phyloP scores from a whole-genome alignment of 805 yeast species.

The Candida michaelii region DNA sequence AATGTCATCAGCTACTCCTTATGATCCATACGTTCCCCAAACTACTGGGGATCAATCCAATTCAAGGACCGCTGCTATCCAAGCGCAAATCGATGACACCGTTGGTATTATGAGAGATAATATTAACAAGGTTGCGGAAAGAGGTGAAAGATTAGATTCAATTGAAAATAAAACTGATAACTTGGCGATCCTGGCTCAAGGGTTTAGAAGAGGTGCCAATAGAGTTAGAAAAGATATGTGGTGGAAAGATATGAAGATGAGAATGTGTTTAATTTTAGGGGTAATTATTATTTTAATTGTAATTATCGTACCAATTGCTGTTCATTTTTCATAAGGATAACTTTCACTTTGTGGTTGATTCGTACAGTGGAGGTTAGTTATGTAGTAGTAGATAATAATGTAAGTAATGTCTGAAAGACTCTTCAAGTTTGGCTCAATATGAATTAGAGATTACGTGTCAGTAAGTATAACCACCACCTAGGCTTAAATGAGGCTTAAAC shows the following conservation, averaged over 20 bases:
- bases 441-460: no score
- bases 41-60: slow-evolving; percentile 50
- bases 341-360: slow-evolving; percentile 2
- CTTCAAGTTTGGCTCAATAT: no score
- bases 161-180: slow-evolving; percentile 92
- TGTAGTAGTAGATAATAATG: slow-evolving; percentile 6
- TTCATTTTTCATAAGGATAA: slow-evolving; percentile 54
- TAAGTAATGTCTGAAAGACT: slow-evolving; percentile 1
- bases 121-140: slow-evolving; percentile 90
- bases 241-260: slow-evolving; percentile 98
- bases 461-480: no score
- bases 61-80: slow-evolving; percentile 75
- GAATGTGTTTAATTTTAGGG: slow-evolving; percentile 80
- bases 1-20: slow-evolving; percentile 80
- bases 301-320: slow-evolving; percentile 91
- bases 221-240: slow-evolving; percentile 98
- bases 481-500: no score
- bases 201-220: slow-evolving; percentile 95
- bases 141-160: slow-evolving; percentile 90
- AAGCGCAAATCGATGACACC: slow-evolving; percentile 91
- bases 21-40: slow-evolving; percentile 81
- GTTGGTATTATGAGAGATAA: slow-evolving; percentile 98
- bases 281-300: slow-evolving; percentile 76
- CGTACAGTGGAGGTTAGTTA: slow-evolving; percentile 9
- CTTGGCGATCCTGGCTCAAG: slow-evolving; percentile 87